Conservation (phyloP, 2,329 filamentous ascomycete genomes). For the Talaromyces sp. region DNA sequence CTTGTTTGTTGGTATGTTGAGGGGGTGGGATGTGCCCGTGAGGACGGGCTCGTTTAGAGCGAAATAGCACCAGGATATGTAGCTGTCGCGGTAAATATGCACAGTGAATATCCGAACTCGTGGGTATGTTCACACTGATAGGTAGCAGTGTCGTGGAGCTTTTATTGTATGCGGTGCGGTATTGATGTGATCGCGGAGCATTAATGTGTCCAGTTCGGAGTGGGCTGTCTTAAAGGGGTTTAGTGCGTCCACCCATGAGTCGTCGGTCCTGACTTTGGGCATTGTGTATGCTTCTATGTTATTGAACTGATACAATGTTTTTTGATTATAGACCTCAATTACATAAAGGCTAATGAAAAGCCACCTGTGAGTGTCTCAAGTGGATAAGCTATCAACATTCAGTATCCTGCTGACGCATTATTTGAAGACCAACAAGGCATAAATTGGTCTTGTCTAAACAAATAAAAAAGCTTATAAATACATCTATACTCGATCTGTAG, state of each 20-base stretch:
- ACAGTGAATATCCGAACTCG: conserved; percentile 14
- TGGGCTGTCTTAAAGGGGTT: conserved; percentile 31
- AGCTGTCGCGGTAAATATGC: neutral
- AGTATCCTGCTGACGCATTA: neutral
- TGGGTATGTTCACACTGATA: neutral
- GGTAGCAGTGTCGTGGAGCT: neutral
- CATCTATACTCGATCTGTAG: conserved; percentile 21
- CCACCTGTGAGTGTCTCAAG: neutral
- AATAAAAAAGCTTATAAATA: conserved; percentile 26
- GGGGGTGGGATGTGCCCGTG: conserved; percentile 15
- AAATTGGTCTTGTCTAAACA: conserved; percentile 9
- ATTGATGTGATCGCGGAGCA: conserved; percentile 16
- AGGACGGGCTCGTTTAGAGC: conserved; percentile 16
- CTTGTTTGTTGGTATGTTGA: conserved; percentile 17
- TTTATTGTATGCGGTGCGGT: conserved; percentile 18
- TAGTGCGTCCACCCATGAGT: neutral
- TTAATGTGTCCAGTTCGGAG: conserved; percentile 33
- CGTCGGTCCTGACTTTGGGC: neutral
- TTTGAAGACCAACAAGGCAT: neutral
- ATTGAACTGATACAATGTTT: neutral
- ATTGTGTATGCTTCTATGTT: neutral
- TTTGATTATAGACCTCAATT: neutral
- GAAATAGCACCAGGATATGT: conserved; percentile 6
- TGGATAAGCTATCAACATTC: neutral
- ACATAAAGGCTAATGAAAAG: neutral